phyloP scores from a whole-genome alignment of 2,329 filamentous ascomycete species.

The Diplocarpon mali region DNA sequence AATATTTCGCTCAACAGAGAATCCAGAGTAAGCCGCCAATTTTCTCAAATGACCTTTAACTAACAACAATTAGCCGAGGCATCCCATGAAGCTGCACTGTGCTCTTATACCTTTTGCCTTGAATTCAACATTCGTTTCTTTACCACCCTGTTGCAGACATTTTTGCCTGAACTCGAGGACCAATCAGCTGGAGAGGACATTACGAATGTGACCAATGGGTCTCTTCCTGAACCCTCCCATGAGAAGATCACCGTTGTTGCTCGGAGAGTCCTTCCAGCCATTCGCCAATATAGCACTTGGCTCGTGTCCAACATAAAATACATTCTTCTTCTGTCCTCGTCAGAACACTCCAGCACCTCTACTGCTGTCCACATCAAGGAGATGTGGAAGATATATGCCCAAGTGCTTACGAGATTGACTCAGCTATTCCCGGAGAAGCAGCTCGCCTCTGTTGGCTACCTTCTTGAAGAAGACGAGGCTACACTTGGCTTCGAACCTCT shows the following conservation, averaged over 20 bases:
- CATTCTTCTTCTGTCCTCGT: conserved; percentile 35
- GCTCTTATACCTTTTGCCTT: conserved; percentile 54
- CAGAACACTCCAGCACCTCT: conserved; percentile 26
- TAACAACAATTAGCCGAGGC: conserved; percentile 7
- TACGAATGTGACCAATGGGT: conserved; percentile 31
- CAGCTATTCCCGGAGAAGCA: conserved; percentile 46
- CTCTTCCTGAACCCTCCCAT: conserved; percentile 19
- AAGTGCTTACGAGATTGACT: conserved; percentile 46
- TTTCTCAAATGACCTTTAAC: not conserved
- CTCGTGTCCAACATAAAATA: conserved; percentile 43
- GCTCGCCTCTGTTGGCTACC: conserved; percentile 46
- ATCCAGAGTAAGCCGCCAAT: conserved; percentile 38
- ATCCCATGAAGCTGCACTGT: conserved; percentile 26
- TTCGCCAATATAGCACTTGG: conserved; percentile 61
- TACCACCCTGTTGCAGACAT: conserved; percentile 55
- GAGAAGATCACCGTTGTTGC: conserved; percentile 46
- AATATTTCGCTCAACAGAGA: conserved; percentile 56
- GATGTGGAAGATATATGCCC: conserved; percentile 57
- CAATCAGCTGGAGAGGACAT: conserved; percentile 28
- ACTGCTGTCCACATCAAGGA: conserved; percentile 47
- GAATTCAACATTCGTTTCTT: conserved; percentile 72
- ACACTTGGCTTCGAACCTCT: conserved; percentile 56
- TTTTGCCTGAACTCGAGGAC: conserved; percentile 59
- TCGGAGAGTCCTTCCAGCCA: conserved; percentile 49
- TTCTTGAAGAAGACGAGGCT: conserved; percentile 58